Conservation (phyloP, 805 yeast species). For the Candida takata region DNA sequence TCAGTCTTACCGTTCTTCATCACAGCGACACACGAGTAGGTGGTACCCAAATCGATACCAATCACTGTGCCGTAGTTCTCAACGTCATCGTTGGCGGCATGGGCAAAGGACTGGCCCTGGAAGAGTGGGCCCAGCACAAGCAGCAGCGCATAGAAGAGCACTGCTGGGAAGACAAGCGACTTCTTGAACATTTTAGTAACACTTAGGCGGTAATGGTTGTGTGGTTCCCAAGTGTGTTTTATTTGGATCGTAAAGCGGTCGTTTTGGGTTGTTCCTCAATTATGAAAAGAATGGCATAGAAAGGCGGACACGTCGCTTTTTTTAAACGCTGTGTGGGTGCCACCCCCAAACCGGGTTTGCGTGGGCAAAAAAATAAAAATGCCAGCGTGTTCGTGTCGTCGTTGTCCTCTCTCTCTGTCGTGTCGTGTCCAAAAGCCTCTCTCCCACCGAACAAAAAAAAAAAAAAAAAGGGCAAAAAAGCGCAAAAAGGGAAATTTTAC, state of each 20-base stretch:
- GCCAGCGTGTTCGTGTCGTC: slow-evolving; percentile 5
- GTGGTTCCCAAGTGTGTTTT: no score
- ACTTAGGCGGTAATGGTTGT: no score
- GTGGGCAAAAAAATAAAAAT: no score
- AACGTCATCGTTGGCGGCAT: slow-evolving; percentile 26
- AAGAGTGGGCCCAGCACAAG: slow-evolving; percentile 23
- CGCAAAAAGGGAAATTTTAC: no score
- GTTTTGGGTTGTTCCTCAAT: neutral
- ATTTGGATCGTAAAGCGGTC: neutral
- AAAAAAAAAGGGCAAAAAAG: no score
- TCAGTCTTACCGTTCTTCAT: slow-evolving; percentile 83
- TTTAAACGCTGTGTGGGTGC: no score
- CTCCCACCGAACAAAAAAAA: no score
- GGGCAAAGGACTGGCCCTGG: slow-evolving; percentile 15
- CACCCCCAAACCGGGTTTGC: no score
- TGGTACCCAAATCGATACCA: slow-evolving; percentile 96
- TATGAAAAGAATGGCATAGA: neutral
- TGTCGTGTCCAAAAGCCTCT: no score
- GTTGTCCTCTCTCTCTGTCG: no score
- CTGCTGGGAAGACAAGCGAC: slow-evolving; percentile 29
- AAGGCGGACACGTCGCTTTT: slow-evolving; percentile 2
- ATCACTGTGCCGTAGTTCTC: slow-evolving; percentile 62
- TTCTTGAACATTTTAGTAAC: slow-evolving; percentile 22
- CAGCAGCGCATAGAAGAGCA: slow-evolving; percentile 23
- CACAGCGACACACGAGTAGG: slow-evolving; percentile 94